Conservation (phyloP, 2,329 filamentous ascomycete species). For the Clarireedia homoeocarpa region DNA sequence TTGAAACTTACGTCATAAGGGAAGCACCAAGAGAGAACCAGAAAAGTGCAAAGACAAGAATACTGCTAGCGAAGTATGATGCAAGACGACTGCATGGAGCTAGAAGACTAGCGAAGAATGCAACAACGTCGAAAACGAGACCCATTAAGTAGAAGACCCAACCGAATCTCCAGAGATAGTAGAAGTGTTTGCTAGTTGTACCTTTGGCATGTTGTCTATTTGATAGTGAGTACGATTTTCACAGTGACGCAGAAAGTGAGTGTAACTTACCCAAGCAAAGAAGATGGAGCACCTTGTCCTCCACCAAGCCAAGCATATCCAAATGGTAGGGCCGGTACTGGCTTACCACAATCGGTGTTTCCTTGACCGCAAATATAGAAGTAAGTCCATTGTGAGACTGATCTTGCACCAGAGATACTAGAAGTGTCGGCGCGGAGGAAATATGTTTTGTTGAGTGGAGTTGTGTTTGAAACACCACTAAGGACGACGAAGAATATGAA, state of each 20-base stretch:
- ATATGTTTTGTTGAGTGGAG: constrained; percentile 66
- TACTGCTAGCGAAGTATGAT: constrained; percentile 55
- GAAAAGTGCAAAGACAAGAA: constrained; percentile 54
- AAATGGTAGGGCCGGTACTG: constrained; percentile 59
- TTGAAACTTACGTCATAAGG: constrained; percentile 62
- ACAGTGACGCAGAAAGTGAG: too few species aligned
- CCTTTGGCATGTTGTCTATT: constrained; percentile 43
- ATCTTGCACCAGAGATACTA: constrained; percentile 58
- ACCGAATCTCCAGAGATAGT: constrained; percentile 81
- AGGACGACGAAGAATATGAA: constrained; percentile 60
- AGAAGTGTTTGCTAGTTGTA: constrained; percentile 57
- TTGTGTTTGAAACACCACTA: constrained; percentile 45
- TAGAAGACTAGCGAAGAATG: constrained; percentile 60
- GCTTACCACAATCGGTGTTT: constrained; percentile 55
- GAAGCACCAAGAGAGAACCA: constrained; percentile 59
- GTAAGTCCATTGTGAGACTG: constrained; percentile 77
- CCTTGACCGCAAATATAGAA: constrained; percentile 70
- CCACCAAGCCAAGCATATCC: constrained; percentile 63
- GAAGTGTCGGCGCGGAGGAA: constrained; percentile 76
- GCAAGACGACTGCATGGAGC: constrained; percentile 66
- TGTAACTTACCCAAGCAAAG: constrained; percentile 43
- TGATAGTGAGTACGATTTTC: constrained; percentile 5
- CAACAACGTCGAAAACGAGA: constrained; percentile 66
- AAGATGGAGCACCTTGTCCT: constrained; percentile 40
- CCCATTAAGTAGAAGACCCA: constrained; percentile 87